Percentiles rank a stretch among this genome's conserved stretches.
Conservation (phyloP, 176 grass and related monocot genomes). For the Ensete glaucum region DNA sequence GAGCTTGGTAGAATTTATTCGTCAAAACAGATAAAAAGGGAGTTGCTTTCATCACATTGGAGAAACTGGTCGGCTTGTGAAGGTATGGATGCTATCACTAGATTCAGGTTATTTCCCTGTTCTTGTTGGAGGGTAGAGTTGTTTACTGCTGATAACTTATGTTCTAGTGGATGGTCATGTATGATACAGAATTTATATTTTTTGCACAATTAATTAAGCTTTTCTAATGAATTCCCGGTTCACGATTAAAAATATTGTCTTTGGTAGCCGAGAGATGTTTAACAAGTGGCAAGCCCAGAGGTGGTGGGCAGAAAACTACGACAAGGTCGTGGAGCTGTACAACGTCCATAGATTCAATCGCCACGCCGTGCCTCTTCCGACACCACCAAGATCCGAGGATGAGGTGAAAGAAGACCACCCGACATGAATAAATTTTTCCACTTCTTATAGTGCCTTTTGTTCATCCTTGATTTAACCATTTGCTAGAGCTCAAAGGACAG, state of each 20-base stretch:
- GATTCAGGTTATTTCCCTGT: not conserved
- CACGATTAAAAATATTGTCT: not conserved
- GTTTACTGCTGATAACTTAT: too few relatives aligned
- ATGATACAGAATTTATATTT: not conserved
- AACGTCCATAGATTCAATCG: conserved; percentile 88
- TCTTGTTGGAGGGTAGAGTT: not conserved
- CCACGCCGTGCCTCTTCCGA: conserved; percentile 62
- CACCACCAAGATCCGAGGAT: conserved; percentile 76
- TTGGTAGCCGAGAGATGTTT: conserved; percentile 84
- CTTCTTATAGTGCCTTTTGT: not conserved
- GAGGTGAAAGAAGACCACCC: conserved; percentile 31
- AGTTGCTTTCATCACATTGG: not conserved
- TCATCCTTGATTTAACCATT: conserved; percentile 3
- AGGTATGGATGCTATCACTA: not conserved
- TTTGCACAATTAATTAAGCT: not conserved
- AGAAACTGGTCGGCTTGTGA: not conserved
- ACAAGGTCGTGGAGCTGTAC: conserved; percentile 95
- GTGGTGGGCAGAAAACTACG: conserved; percentile 98
- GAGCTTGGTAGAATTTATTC: not conserved
- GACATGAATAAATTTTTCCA: not conserved
- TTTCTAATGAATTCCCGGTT: not conserved
- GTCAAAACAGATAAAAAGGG: not conserved
- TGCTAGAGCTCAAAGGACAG: conserved; percentile 65
- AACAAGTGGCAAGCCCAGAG: conserved; percentile 95
- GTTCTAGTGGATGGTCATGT: not conserved